Conservation (phyloP, 1,139 yeast species). For the Lodderomyces jiufengensis region DNA sequence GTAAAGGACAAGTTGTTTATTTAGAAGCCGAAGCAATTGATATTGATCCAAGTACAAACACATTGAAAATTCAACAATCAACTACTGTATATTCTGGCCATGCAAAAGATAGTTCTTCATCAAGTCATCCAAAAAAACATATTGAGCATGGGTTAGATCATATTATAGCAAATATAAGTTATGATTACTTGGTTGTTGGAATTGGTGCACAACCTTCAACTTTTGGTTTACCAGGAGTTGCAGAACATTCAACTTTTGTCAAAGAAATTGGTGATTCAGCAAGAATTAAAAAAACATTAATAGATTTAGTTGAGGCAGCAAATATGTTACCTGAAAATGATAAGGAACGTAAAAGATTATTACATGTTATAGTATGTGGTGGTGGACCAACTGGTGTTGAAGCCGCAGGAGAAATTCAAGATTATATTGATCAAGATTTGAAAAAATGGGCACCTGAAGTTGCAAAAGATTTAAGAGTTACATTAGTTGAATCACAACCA, state of each 20-base stretch:
- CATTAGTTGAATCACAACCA: constrained; percentile 86
- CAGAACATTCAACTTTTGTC: constrained; percentile 77
- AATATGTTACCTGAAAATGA: constrained; percentile 68
- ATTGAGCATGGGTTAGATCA: constrained; percentile 44
- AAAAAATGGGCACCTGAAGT: constrained; percentile 84
- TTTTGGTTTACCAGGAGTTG: constrained; percentile 89
- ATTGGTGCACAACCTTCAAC: constrained; percentile 92
- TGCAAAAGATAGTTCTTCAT: constrained; percentile 46
- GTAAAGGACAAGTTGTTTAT: constrained; percentile 74
- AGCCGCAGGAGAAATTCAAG: constrained; percentile 91
- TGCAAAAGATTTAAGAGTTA: constrained; percentile 73
- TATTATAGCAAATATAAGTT: constrained; percentile 47
- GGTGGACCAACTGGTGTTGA: constrained; percentile 98
- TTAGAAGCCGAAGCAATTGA: constrained; percentile 88
- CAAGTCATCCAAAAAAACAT: constrained; percentile 23
- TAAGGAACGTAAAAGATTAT: constrained; percentile 72
- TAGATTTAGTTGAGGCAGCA: constrained; percentile 81
- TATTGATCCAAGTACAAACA: constrained; percentile 54
- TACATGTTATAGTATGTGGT: constrained; percentile 84
- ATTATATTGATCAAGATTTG: constrained; percentile 87
- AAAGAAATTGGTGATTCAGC: constrained; percentile 84
- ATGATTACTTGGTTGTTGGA: constrained; percentile 80
- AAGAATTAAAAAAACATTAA: constrained; percentile 66
- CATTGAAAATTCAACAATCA: constrained; percentile 25
- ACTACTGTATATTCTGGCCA: constrained; percentile 51